phyloP scores from a whole-genome alignment of 2,329 filamentous ascomycete species.

The Aureobasidium sp. region DNA sequence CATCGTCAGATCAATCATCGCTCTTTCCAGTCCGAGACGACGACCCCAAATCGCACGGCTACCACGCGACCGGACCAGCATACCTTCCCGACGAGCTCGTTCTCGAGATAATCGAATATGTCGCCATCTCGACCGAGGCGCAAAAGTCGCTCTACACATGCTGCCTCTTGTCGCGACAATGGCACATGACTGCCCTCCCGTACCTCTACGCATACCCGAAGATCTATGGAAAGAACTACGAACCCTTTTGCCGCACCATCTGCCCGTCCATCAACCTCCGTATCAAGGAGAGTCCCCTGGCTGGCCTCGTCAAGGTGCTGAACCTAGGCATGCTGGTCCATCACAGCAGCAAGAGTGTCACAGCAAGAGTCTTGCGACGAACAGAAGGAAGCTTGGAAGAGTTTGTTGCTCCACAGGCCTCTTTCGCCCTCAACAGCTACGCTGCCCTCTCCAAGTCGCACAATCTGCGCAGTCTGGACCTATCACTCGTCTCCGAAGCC shows the following conservation, averaged over 20 bases:
- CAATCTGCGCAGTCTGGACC: slow-evolving; percentile 55
- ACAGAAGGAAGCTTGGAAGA: slow-evolving; percentile 57
- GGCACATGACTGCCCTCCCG: slow-evolving; percentile 60
- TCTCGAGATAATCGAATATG: slow-evolving; percentile 52
- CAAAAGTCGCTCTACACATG: slow-evolving; percentile 58
- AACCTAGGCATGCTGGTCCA: slow-evolving; percentile 64
- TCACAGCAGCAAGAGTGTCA: slow-evolving; percentile 63
- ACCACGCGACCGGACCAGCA: slow-evolving; percentile 22
- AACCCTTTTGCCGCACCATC: slow-evolving; percentile 59
- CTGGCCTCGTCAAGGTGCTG: slow-evolving; percentile 57
- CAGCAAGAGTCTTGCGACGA: slow-evolving; percentile 61
- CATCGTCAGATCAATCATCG: neutral
- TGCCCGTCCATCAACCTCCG: slow-evolving; percentile 58
- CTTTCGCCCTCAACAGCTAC: slow-evolving; percentile 64
- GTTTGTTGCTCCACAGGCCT: slow-evolving; percentile 65
- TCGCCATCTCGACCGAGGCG: slow-evolving; percentile 40
- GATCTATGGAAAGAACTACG: slow-evolving; percentile 59
- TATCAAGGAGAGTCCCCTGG: slow-evolving; percentile 53
- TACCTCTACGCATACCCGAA: slow-evolving; percentile 59
- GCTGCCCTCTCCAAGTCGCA: slow-evolving; percentile 62
- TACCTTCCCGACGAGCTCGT: slow-evolving; percentile 63
- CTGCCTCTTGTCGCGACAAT: slow-evolving; percentile 60
- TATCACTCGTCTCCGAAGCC: slow-evolving; percentile 58
- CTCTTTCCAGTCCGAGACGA: slow-evolving; percentile 6
- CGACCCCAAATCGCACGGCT: slow-evolving; percentile 14